Percentiles rank a stretch among this genome's conserved stretches.
Evolutionary conservation across 2,329 filamentous ascomycete genomes (phyloP).

Genomic region (Cordyceps fumosorosea): DNA sequence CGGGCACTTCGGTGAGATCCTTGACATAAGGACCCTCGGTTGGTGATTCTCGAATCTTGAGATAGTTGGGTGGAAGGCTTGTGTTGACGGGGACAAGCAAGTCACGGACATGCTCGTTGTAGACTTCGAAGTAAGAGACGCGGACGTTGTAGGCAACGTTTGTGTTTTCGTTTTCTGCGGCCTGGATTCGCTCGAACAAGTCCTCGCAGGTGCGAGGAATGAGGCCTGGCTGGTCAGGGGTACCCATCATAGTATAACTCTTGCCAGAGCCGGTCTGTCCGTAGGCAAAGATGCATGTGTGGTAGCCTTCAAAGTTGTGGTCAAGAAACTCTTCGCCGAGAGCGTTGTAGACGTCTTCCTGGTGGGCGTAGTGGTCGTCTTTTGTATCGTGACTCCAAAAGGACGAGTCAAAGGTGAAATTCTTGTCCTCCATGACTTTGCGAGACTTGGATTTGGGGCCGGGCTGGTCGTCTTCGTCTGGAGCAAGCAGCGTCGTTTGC

Average conservation of each 20-base stretch:
- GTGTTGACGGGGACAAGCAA: slow-evolving; percentile 67
- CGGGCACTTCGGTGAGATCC: slow-evolving; percentile 87
- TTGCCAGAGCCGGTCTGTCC: slow-evolving; percentile 97
- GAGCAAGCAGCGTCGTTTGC: slow-evolving; percentile 71
- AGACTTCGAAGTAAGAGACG: slow-evolving; percentile 98
- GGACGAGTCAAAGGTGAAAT: slow-evolving; percentile 93
- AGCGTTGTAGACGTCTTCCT: slow-evolving; percentile 89
- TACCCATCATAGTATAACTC: slow-evolving; percentile 98
- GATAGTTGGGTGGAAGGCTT: slow-evolving; percentile 76
- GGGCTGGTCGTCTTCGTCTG: slow-evolving; percentile 46
- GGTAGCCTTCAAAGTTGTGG: slow-evolving; percentile 98
- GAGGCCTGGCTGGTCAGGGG: slow-evolving; percentile 73
- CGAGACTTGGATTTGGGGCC: slow-evolving; percentile 58
- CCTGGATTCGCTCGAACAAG: slow-evolving; percentile 86
- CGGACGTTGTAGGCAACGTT: slow-evolving; percentile 96
- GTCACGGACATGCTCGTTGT: slow-evolving; percentile 98
- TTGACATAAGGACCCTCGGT: slow-evolving; percentile 96
- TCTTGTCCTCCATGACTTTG: slow-evolving; percentile 77
- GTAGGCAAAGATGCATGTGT: slow-evolving; percentile 98
- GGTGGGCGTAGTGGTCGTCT: slow-evolving; percentile 82
- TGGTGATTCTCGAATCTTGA: slow-evolving; percentile 94
- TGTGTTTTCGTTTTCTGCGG: slow-evolving; percentile 67
- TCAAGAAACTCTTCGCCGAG: slow-evolving; percentile 95
- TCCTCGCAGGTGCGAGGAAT: slow-evolving; percentile 96
- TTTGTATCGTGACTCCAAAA: slow-evolving; percentile 88